These are phyloP conservation scores for Apiospora rasikravindrae DNA, from an alignment of 2,329 filamentous ascomycete genomes.

Conservation along the genomic window DNA sequence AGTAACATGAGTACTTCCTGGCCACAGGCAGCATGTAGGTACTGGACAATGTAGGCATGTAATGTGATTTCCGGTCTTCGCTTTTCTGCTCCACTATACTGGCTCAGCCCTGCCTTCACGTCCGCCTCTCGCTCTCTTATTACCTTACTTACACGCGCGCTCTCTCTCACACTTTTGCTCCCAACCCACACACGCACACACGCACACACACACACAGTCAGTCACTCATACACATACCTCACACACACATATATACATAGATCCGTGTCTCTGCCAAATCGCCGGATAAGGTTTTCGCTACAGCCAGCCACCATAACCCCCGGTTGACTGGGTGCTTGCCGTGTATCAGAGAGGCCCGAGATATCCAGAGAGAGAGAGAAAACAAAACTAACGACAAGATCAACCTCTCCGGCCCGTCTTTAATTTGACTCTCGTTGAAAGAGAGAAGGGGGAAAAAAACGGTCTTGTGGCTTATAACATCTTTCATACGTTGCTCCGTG, in stretches of 20 bases:
- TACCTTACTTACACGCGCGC: not conserved
- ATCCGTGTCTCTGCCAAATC: not conserved
- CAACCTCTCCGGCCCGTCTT: not conserved
- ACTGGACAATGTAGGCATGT: not conserved
- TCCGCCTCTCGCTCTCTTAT: constrained; percentile 9
- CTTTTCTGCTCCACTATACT: constrained; percentile 3
- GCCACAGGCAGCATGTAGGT: not conserved
- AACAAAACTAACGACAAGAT: not conserved
- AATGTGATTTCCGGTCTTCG: not conserved
- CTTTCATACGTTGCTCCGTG: not conserved
- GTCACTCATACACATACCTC: not conserved
- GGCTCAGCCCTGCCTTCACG: constrained; percentile 5
- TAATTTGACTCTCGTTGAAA: not conserved
- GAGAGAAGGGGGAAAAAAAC: not conserved
- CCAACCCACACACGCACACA: not conserved
- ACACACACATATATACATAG: not conserved
- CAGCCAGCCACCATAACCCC: not conserved
- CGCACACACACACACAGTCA: not conserved
- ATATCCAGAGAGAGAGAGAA: not conserved
- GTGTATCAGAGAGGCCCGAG: not conserved
- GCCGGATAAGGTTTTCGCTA: not conserved
- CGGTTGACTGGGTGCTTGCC: not conserved
- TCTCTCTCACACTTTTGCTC: not conserved
- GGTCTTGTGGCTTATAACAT: not conserved
- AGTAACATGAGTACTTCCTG: not conserved